Conservation (phyloP, 2,329 filamentous ascomycete species). For the Purpureocillium lavendulum region DNA sequence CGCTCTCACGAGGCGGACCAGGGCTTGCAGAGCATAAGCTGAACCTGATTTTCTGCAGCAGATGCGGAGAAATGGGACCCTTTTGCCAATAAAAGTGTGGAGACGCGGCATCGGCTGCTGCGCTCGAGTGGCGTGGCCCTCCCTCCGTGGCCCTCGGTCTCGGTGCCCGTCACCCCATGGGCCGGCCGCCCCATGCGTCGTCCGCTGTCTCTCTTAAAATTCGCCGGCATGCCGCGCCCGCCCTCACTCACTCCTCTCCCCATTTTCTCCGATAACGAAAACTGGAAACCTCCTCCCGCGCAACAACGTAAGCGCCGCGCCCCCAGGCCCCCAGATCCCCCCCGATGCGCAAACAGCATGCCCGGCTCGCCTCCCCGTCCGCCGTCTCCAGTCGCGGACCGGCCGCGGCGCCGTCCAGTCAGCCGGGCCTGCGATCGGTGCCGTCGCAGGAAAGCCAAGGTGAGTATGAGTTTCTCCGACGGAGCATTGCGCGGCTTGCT, state of each 20-base stretch:
- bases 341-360: conserved; percentile 1
- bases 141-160: too few relatives aligned
- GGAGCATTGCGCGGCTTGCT: not conserved
- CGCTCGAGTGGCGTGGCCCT: too few relatives aligned
- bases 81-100: conserved; percentile 6
- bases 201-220: not conserved
- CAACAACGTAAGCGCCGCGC: too few relatives aligned
- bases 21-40: too few relatives aligned
- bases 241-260: not conserved
- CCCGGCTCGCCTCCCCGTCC: conserved; percentile 10
- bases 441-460: conserved; percentile 27
- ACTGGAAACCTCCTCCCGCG: too few relatives aligned
- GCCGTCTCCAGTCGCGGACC: conserved; percentile 5
- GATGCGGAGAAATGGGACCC: conserved; percentile 5
- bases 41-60: not conserved
- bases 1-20: too few relatives aligned
- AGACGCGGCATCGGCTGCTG: not conserved
- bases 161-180: too few relatives aligned
- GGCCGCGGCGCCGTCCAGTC: conserved; percentile 11
- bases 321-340: too few relatives aligned
- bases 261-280: too few relatives aligned
- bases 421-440: conserved; percentile 26
- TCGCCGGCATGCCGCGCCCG: too few relatives aligned
- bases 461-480: conserved; percentile 14
- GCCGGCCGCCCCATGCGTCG: not conserved